Evolutionary conservation across 192 early-diverging fungal species (phyloP).

Genomic region (Backusella luteola): DNA sequence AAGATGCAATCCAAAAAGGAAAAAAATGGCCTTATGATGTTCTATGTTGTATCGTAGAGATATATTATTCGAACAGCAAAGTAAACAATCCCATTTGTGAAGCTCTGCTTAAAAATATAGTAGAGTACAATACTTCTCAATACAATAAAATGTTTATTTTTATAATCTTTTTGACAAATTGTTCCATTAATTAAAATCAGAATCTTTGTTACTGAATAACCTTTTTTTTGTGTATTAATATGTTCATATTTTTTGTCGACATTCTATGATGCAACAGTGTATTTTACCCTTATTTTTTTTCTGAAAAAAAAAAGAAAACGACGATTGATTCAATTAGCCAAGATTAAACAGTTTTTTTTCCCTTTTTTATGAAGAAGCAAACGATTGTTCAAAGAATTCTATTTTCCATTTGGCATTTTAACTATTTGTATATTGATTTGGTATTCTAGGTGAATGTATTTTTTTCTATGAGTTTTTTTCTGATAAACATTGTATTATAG

Average conservation of each 20-base stretch:
- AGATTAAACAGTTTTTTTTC: too few species aligned
- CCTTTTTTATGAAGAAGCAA: too few species aligned
- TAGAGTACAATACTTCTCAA: not conserved
- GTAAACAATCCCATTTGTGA: not conserved
- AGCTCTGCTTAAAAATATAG: not conserved
- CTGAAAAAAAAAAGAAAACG: too few species aligned
- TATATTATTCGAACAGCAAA: not conserved
- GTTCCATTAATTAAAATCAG: not conserved
- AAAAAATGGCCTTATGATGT: not conserved
- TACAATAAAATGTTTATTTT: not conserved
- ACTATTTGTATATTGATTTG: too few species aligned
- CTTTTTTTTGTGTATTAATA: not conserved
- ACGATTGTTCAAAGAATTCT: too few species aligned
- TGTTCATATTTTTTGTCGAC: too few species aligned
- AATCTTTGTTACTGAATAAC: not conserved
- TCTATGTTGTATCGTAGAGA: not conserved
- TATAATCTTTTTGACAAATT: not conserved
- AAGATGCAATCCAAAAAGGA: not conserved
- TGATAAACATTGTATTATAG: not conserved
- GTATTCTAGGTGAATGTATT: not conserved
- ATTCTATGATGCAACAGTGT: too few species aligned
- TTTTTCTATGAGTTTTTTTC: not conserved
- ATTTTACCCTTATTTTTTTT: too few species aligned
- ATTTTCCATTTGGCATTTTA: too few species aligned
- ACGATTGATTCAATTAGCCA: too few species aligned